Evolutionary conservation across 306 rosid species (phyloP).

Genomic region (Citrullus amarus): DNA sequence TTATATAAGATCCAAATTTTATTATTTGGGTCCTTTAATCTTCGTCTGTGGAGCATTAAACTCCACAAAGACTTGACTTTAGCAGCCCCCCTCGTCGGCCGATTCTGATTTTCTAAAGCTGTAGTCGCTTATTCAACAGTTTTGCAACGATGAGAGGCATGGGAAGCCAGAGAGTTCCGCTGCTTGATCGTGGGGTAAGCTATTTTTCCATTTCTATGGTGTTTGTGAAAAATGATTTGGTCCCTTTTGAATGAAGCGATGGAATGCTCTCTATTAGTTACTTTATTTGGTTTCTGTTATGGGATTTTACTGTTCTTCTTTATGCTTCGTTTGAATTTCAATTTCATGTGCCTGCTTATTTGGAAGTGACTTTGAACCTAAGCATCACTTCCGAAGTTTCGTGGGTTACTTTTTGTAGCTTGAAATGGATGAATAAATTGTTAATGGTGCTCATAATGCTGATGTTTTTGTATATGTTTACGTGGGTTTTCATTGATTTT

Average conservation of each 20-base stretch:
- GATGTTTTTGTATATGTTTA: background rate
- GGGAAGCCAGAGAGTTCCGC: conserved; percentile 19
- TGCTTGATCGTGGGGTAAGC: conserved; percentile 18
- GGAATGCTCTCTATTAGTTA: too few species aligned
- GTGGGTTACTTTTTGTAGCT: background rate
- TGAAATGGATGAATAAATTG: background rate
- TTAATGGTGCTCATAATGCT: background rate
- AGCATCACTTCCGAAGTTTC: background rate
- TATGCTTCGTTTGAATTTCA: background rate
- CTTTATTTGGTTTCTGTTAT: background rate
- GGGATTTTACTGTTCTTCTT: background rate
- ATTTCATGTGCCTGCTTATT: background rate
- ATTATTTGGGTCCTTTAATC: background rate
- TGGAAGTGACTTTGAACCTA: too few species aligned
- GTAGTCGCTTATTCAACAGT: background rate
- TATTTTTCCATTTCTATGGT: background rate
- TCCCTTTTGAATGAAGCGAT: background rate
- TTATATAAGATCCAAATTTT: background rate
- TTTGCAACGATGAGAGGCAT: conserved; percentile 7
- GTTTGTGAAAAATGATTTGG: background rate
- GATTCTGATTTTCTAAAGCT: background rate
- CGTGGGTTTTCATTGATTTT: background rate
- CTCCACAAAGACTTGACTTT: background rate
- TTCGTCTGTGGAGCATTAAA: background rate
- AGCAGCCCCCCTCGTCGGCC: background rate